Evolutionary conservation across 768 basidiomycete species (phyloP), one percentile per base, ranked within the genome.

Genomic region (Cyclocybe aegerita): DNA sequence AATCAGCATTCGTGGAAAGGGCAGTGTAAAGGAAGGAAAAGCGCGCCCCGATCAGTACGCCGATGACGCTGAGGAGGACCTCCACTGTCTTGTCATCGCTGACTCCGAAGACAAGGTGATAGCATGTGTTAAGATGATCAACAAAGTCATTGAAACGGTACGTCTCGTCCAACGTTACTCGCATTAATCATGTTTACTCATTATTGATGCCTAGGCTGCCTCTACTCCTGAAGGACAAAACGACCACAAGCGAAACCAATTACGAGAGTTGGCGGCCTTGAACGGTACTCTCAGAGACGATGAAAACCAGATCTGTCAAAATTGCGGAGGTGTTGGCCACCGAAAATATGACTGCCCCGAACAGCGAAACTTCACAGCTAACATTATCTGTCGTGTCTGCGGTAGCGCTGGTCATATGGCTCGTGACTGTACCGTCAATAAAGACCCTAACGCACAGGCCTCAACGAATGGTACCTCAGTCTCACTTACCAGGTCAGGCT

Each of bases 401-500:
- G 96, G 96, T 54, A 95, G 93, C 63, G 93, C 94, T 36, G 96
- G 97, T 34, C 96, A 98, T 73, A 98, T 99, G 96, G 96, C 95
- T 43, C 87, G 95, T 59, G 96, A 98, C 72, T 98, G 96, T 69
- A 90, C 92, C 41, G 88, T 91, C 65, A 90, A 93, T 71, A 93
- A 85, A 64, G 91, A 94, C 69, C 89, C 91, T 52, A 90, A 90
- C 61, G 85, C 86, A 14, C 73, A 75, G 44, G 63, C 69, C 32
- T 60, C 72, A 49, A 65, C 72, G 34, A 71, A 67, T 53, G 77
- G 70, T 43, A 68, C 75, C 23, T 72, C 79, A n/a, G 72, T 77
- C 14, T 76, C 82, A 50, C 69, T 80, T 60, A 74, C 74, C 60
- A 84, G 85, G 58, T 82, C 85, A 60, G 88, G 88, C 17, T 98